Base-by-base conservation (phyloP, 2,329 filamentous ascomycete genomes). In the Akanthomyces lecanii region DNA sequence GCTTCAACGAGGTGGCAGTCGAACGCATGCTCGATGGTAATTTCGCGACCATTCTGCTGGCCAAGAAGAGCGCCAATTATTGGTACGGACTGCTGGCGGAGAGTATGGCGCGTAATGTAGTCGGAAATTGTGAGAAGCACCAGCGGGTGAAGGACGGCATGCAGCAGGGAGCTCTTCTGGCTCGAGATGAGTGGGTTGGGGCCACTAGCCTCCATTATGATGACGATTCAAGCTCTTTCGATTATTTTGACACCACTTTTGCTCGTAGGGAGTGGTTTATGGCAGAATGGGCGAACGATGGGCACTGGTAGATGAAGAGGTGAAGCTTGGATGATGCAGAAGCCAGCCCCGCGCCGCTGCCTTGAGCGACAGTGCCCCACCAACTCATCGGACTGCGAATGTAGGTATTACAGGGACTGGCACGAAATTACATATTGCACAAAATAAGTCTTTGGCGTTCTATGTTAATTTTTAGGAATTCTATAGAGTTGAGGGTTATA, bases 41-140 rank as follows among this genome's bases (percentile, higher is more conserved):
- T 89, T 71, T 94, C 88, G 63, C 92, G 89, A 23, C 94, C 94
- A 79, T 92, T 90, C 70, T 97, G 93, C 72, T 95, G 91, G 18
- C 95, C 95, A 6, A 99, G 78, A n/a, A 99, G 82, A 59, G 89
- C 92, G 63, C 95, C 95, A 3, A 94, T 85, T 21, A 97, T 84
- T 18, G 92, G 92, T 0, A 90, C 90, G 21, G 80, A 75, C 70
- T 92, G 88, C 59, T 86, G 80, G 64, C 95, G 87, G 63, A 97
- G 83, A 1, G 89, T 91, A 75, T 97, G 93, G 65, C 95, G 87
- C 64, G 94, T 96, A 74, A 98, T 92, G 75, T 96, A 96, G 76
- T 99, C 95, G 69, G 94, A 97, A 71, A 99, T 95, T 67, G 90
- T 96, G 77, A 99, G 90, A 68, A 98, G 89, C 59, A 97, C 93